These are phyloP conservation scores for Mycosphaerella arachidis DNA, from an alignment of 2,329 filamentous ascomycete genomes.

Conservation along the genomic window DNA sequence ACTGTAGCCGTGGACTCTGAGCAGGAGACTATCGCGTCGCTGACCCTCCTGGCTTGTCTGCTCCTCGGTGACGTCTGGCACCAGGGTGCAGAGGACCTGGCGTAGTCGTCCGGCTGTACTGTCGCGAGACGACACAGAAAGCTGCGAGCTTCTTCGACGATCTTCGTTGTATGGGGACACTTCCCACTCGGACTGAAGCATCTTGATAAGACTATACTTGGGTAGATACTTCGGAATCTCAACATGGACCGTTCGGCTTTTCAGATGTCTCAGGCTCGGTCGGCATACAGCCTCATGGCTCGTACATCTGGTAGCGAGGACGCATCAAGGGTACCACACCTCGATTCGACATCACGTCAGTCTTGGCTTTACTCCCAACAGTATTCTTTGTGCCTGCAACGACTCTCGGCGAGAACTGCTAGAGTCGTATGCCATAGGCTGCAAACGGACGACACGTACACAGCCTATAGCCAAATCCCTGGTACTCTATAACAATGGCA, in stretches of 20 bases:
- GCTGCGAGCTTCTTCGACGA: not conserved
- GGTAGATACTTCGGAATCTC: not conserved
- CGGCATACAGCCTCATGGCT: not conserved
- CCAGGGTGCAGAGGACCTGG: slow-evolving; percentile 2
- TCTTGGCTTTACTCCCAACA: not conserved
- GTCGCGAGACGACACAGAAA: not conserved
- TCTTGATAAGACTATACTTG: not conserved
- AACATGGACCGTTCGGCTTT: not conserved
- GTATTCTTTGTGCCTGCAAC: not conserved
- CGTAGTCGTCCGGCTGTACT: not conserved
- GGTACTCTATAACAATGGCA: not conserved
- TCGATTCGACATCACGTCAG: not conserved
- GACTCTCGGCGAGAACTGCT: not conserved
- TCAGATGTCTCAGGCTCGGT: not conserved
- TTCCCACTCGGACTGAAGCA: not conserved
- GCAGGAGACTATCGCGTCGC: not conserved
- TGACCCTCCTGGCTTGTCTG: not conserved
- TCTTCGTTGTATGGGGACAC: not conserved
- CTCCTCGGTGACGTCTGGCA: not conserved
- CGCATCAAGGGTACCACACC: not conserved
- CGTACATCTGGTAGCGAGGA: not conserved
- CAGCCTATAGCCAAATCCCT: not conserved
- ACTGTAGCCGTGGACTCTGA: slow-evolving; percentile 17
- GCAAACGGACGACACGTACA: slow-evolving; percentile 3
- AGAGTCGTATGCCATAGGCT: not conserved